Evolutionary conservation across 345 rosid species (phyloP).

Genomic region (Pelargonium nanum): DNA sequence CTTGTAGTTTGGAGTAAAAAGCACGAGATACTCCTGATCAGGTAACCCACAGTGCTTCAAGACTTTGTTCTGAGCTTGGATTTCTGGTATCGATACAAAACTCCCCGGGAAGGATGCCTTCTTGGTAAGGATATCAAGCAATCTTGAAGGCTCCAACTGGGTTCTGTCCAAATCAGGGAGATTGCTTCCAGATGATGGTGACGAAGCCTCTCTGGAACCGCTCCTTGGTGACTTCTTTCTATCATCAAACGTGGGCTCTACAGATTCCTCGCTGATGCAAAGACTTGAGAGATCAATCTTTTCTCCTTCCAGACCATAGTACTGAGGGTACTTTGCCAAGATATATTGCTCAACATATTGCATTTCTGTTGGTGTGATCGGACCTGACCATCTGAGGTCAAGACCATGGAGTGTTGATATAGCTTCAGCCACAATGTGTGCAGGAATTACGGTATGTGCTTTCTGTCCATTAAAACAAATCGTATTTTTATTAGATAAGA

Average conservation of each 20-base stretch:
- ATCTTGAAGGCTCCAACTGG: constrained; percentile 52
- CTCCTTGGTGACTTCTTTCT: constrained; percentile 33
- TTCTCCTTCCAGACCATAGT: constrained; percentile 48
- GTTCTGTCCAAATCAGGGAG: constrained; percentile 43
- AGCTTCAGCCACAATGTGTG: constrained; percentile 68
- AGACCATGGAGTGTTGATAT: constrained; percentile 60
- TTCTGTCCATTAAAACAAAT: constrained; percentile 27
- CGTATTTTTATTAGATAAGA: neutral
- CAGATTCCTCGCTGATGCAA: constrained; percentile 39
- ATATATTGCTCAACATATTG: constrained; percentile 58
- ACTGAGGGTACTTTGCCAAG: constrained; percentile 57
- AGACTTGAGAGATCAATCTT: constrained; percentile 41
- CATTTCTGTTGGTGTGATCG: constrained; percentile 62
- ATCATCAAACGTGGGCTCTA: constrained; percentile 25
- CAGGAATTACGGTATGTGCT: constrained; percentile 48
- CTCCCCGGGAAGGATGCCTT: constrained; percentile 63
- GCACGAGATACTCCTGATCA: constrained; percentile 47
- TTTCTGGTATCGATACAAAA: constrained; percentile 62
- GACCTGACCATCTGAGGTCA: constrained; percentile 63
- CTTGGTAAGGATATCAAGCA: constrained; percentile 52
- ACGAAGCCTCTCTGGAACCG: constrained; percentile 24
- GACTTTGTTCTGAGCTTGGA: constrained; percentile 51
- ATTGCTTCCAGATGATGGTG: constrained; percentile 26
- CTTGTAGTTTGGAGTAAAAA: constrained; percentile 52
- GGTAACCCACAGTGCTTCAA: constrained; percentile 53